Base-by-base conservation (phyloP, 768 basidiomycete species). In the Suillus brevipes region DNA sequence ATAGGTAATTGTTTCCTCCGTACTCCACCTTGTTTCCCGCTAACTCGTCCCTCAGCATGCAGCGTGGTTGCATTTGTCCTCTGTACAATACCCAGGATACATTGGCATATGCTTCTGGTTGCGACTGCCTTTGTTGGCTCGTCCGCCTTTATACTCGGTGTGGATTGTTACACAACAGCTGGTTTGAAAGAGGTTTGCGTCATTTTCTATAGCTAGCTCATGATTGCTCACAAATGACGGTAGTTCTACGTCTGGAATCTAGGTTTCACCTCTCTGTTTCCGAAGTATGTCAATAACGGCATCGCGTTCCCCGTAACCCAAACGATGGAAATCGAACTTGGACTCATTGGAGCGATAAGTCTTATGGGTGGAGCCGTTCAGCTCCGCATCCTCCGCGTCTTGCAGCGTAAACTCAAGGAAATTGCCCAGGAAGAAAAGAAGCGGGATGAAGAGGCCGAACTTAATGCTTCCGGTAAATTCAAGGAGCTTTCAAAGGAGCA, bases 191-290 rank as follows among this genome's bases (percentile, higher is more conserved):
- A 97, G 87, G 94, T 91, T 69, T 78, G 78, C 66, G 58, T 38
- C 45, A 40, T 38, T 45, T 61, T 57, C 23, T 34, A 4, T 7
- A 45, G 37, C 59, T 16, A 31, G 16, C n/a, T 8, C 62, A 34
- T 63, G 67, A 67, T 59, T 43, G 34, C 66, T 71, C 59, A 70
- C 66, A 31, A 65, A 64, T 61, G 42, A 25, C 61, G 36, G 60
- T 66, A 97, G 93, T 97, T 97, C 79, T 98, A 97, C 78, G 81
- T 97, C 60, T 97, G 92, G 89, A 99, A 97, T 75, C 81, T 99
- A 60, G 97, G 97, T 47, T 97, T 95, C 79, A 83, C 80, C 2
- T 71, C 79, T 6, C 78, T 98, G 36, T 98, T 95, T 76, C 88
- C 91, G 12, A 92, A 91, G 70, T 95, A 88, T 69, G 78, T 82